phyloP scores from a whole-genome alignment of 2,329 filamentous ascomycete species.

The Metarhizium guizhouense region DNA sequence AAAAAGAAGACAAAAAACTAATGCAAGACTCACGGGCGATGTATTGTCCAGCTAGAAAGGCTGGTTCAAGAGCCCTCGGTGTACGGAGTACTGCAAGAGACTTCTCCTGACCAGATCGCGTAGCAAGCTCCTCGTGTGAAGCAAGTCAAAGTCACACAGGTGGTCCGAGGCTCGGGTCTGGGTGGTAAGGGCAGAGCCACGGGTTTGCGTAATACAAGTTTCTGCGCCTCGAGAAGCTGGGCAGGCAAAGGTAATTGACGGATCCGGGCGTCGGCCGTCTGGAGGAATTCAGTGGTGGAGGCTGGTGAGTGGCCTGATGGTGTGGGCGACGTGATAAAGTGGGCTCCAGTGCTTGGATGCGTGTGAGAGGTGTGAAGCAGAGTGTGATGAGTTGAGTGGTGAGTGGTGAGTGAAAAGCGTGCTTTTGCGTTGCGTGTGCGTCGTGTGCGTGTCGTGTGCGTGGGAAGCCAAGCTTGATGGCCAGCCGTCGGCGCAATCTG shows the following conservation, averaged over 20 bases:
- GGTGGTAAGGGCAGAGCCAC: constrained; percentile 11
- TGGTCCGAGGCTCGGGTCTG: constrained; percentile 12
- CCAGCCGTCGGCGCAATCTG: neutral
- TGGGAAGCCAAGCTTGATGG: neutral
- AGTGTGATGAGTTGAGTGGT: neutral
- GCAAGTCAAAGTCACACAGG: constrained; percentile 14
- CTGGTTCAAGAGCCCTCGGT: constrained; percentile 15
- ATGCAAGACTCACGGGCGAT: constrained; percentile 26
- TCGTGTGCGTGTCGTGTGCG: neutral
- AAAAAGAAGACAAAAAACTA: constrained; percentile 6
- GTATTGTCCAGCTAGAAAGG: constrained; percentile 16
- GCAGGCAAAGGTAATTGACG: constrained; percentile 9
- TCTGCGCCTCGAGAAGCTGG: constrained; percentile 9
- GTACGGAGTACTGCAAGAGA: constrained; percentile 11
- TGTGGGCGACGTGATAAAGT: neutral
- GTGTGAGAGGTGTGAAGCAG: constrained; percentile 1
- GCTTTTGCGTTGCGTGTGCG: neutral
- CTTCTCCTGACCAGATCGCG: constrained; percentile 10
- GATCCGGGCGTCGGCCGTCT: constrained; percentile 3
- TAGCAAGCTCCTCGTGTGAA: constrained; percentile 9
- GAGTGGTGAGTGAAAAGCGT: neutral
- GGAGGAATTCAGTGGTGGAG: neutral
- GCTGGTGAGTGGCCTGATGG: constrained; percentile 2
- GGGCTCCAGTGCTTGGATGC: neutral
- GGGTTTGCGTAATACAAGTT: constrained; percentile 15